Conservation (phyloP, 2,329 filamentous ascomycete genomes). For the Talaromyces sp. region DNA sequence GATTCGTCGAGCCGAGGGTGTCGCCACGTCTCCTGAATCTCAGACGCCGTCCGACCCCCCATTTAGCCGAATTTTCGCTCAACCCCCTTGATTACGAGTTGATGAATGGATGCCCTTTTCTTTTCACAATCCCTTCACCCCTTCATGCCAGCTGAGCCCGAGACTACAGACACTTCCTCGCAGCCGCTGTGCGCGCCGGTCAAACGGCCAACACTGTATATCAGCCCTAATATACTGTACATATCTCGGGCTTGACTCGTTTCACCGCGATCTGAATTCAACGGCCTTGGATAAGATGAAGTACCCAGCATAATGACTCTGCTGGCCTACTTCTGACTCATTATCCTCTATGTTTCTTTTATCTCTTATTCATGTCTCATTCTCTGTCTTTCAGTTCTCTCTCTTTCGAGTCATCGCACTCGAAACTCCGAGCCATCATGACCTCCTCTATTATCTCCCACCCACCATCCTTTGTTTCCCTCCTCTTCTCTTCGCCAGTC, state of each 20-base stretch:
- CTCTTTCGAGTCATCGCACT: background rate
- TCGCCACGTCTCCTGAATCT: constrained; percentile 25
- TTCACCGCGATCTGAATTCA: background rate
- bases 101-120: background rate
- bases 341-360: background rate
- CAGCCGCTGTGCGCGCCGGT: background rate
- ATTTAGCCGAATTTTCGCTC: constrained; percentile 44
- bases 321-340: background rate
- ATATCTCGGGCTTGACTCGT: background rate
- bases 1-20: constrained; percentile 45
- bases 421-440: background rate
- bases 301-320: constrained; percentile 1
- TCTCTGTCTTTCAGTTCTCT: background rate
- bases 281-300: background rate
- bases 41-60: constrained; percentile 34
- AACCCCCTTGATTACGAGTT: constrained; percentile 10
- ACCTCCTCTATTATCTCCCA: background rate
- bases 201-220: background rate
- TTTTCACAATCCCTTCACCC: background rate
- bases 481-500: background rate
- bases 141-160: background rate
- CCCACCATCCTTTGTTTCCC: background rate
- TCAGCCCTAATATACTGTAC: background rate
- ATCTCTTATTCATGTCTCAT: background rate
- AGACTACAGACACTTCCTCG: background rate